phyloP scores from a whole-genome alignment of 306 rosid species.

The Lupinus albus region DNA sequence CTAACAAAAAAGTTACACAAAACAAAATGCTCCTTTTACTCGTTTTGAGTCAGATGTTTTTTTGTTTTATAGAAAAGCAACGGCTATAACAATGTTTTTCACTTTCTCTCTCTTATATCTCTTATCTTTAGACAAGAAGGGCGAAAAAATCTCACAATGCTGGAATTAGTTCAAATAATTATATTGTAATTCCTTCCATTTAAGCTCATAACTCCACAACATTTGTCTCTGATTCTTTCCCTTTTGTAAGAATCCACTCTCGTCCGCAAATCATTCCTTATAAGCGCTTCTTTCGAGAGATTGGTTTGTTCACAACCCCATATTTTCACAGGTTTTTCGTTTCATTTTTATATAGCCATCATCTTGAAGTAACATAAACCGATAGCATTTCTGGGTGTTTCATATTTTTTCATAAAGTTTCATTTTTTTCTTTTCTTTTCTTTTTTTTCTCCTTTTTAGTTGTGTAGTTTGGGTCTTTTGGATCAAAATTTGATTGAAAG shows the following conservation, averaged over 20 bases:
- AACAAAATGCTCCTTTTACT: conserved; percentile 18
- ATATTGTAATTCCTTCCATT: conserved; percentile 34
- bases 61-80: conserved; percentile 46
- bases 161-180: conserved; percentile 28
- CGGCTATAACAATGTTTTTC: conserved; percentile 50
- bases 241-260: conserved; percentile 76
- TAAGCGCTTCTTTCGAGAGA: conserved; percentile 35
- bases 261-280: conserved; percentile 36
- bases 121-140: conserved; percentile 38
- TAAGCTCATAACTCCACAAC: conserved; percentile 48
- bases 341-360: too few species aligned
- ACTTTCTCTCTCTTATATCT: conserved; percentile 1
- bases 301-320: background rate
- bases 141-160: conserved; percentile 44
- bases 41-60: conserved; percentile 6
- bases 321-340: background rate
- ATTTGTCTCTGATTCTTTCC: conserved; percentile 65
- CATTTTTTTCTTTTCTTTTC: background rate
- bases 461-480: conserved; percentile 24
- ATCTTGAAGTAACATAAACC: background rate
- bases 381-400: background rate
- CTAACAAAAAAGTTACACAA: background rate
- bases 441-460: too few species aligned
- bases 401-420: conserved; percentile 3
- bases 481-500: conserved; percentile 44